Conservation (phyloP, 768 basidiomycete genomes). For the Rickenella mellea region DNA sequence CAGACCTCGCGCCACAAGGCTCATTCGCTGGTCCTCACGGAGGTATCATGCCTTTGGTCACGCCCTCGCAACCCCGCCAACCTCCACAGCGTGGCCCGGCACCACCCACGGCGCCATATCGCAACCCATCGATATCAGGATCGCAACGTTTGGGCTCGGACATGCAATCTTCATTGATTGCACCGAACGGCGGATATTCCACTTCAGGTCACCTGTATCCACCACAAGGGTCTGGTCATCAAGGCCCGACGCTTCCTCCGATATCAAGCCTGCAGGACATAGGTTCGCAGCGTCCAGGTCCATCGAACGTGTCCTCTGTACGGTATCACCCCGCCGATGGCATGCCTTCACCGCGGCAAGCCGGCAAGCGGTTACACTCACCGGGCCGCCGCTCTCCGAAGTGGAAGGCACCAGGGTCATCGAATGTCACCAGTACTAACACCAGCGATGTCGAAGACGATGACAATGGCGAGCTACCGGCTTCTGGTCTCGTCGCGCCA, state of each 20-base stretch:
- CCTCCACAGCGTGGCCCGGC: conserved; percentile 21
- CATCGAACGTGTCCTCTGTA: conserved; percentile 48
- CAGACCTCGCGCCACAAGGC: conserved; percentile 20
- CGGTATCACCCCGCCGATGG: conserved; percentile 46
- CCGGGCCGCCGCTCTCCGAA: conserved; percentile 22
- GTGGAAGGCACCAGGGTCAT: conserved; percentile 50
- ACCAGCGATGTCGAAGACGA: conserved; percentile 83
- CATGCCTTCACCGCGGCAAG: conserved; percentile 13
- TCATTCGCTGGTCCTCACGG: conserved; percentile 17
- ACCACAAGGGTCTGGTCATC: conserved; percentile 25
- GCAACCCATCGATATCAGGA: conserved; percentile 23
- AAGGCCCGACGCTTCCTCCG: conserved; percentile 54
- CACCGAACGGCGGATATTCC: conserved; percentile 32
- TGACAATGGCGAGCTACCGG: conserved; percentile 70
- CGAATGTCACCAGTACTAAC: conserved; percentile 67
- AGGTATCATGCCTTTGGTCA: conserved; percentile 21
- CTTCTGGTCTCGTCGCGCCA: conserved; percentile 74
- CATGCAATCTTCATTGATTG: conserved; percentile 31
- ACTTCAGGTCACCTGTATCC: conserved; percentile 19
- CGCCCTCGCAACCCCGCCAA: conserved; percentile 3
- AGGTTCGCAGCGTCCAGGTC: conserved; percentile 26
- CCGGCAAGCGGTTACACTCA: conserved; percentile 11
- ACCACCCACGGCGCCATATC: conserved; percentile 26
- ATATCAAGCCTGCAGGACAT: conserved; percentile 62
- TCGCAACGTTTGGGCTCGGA: conserved; percentile 26